Base-by-base conservation (phyloP, 116 monocot genomes). In the Cymodocea nodosa region DNA sequence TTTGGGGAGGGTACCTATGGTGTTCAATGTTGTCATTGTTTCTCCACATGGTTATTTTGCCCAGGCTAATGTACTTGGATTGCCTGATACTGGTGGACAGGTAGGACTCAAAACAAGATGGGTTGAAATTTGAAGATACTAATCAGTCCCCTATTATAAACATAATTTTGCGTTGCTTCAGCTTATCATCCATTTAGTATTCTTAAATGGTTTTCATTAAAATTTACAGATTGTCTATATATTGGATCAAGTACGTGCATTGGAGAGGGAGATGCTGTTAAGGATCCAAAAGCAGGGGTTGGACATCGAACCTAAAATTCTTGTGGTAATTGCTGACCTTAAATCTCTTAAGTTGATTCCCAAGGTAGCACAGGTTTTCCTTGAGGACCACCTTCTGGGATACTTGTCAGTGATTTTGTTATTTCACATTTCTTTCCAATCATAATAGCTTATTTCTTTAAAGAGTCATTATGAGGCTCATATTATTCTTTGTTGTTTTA, bases 21-120 rank as follows among this genome's bases (percentile, higher is more conserved):
- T 94, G 44, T 90, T 90, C 65, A 90, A 87, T 82, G 90, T 94
- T 15, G 94, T 94, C 4, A 79, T 94, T 68, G 63, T 94, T 59
- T 94, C 94, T 64, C 90, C 94, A 18, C 94, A 94, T 82, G 94
- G 94, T 10, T 90, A 81, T 70, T 94, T 94, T 68, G 89, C 86
- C 61, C 94, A 94, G 69, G 89, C 94, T 34, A 87, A 89, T 84
- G 94, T 89, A 4, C 76, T 94, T 23, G 94, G 94, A 10, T 71
- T 90, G 68, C 94, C 90, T 22, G 94, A 94, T 71, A 87, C 94
- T 35, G 94, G 94, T 34, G 94, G 94, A 35, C 94, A 94, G 89
- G 94, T 94, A 80, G 44, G 36, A 62, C n/a, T 44, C 12, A 44
- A 12, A 44, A 12, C 44, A 44, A 20, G 5, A n/a, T 54, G 54